Evolutionary conservation across 345 rosid species (phyloP).

Genomic region (Orychophragmus violaceus): DNA sequence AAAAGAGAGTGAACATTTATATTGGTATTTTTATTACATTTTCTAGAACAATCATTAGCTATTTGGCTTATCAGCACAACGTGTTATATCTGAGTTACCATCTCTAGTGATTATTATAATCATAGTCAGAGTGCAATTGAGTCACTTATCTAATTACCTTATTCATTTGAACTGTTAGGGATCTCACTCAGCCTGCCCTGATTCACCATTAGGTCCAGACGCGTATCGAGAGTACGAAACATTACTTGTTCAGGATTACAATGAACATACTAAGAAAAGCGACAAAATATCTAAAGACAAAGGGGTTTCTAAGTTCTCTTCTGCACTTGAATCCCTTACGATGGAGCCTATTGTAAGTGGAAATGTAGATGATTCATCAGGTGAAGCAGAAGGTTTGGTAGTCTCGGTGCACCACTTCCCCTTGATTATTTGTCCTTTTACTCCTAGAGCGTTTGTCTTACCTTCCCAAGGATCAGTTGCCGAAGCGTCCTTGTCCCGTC

Average conservation of each 20-base stretch:
- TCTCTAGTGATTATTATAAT: neutral
- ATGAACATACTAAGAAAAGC: conserved; percentile 59
- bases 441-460: conserved; percentile 81
- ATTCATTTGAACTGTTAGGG: conserved; percentile 30
- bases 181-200: conserved; percentile 75
- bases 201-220: conserved; percentile 91
- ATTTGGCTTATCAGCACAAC: neutral
- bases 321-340: conserved; percentile 44
- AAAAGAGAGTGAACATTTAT: neutral
- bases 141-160: neutral
- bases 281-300: conserved; percentile 43
- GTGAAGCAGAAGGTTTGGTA: conserved; percentile 41
- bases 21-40: neutral
- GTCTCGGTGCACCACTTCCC: conserved; percentile 76
- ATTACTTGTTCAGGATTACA: conserved; percentile 90
- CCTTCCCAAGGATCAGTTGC: conserved; percentile 94
- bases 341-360: conserved; percentile 40
- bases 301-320: conserved; percentile 56
- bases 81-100: neutral
- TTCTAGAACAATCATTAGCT: neutral
- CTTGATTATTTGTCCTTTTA: conserved; percentile 73
- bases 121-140: neutral
- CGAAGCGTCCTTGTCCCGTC: conserved; percentile 65
- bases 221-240: conserved; percentile 83
- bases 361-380: conserved; percentile 24